A percentile compares a stretch with the other conserved stretches of the same genome.
These are phyloP conservation scores for Globisporangium mamillatum DNA, from an alignment of 352 stramenopile species.

Conservation along the genomic window DNA sequence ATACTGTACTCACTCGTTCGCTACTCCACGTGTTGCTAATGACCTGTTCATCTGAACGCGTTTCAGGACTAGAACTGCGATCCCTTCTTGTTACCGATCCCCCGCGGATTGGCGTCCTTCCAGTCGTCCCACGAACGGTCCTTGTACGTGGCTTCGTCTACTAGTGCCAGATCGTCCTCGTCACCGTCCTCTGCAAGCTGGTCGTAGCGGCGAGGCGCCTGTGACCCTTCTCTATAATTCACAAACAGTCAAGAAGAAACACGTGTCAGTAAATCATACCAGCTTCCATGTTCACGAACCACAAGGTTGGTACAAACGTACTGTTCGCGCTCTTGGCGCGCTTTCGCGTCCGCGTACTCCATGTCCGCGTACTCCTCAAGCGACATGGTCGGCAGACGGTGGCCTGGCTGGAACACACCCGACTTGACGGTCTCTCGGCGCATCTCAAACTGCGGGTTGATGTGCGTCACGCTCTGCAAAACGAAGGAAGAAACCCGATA, in stretches of 20 bases:
- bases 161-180: conserved; percentile 91
- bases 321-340: conserved; percentile 79
- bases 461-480: conserved; percentile 74
- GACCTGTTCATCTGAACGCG: neutral
- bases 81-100: conserved; percentile 96
- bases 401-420: conserved; percentile 93
- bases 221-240: conserved; percentile 44
- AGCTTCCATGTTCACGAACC: neutral
- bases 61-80: conserved; percentile 84
- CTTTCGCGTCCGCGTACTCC: conserved; percentile 86
- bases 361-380: conserved; percentile 91
- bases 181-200: conserved; percentile 93
- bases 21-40: neutral
- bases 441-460: conserved; percentile 86
- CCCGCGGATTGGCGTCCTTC: conserved; percentile 94
- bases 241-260: conserved; percentile 1
- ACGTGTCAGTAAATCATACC: neutral
- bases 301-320: conserved; percentile 21
- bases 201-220: conserved; percentile 86
- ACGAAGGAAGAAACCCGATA: conserved; percentile 7
- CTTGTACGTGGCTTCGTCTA: conserved; percentile 91
- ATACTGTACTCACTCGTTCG: neutral
- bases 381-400: conserved; percentile 95
- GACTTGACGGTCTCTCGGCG: conserved; percentile 83
- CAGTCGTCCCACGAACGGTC: conserved; percentile 97